Evolutionary conservation across 2,329 filamentous ascomycete species (phyloP), one percentile per base, ranked within the genome.

Genomic region (Fusarium sp.): DNA sequence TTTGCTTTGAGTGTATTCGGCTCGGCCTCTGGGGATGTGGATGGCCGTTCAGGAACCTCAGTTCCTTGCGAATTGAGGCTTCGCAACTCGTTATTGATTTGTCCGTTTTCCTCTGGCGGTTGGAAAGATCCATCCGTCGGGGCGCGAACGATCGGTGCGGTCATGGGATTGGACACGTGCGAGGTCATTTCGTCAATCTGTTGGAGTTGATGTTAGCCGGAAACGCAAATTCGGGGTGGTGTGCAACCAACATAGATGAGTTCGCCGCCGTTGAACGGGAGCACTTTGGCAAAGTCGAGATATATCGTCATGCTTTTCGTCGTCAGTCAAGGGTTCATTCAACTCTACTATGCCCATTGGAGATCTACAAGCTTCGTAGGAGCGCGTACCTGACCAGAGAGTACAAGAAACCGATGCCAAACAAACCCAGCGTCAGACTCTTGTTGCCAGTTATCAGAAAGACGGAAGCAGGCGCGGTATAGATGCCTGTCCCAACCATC

Each of bases 401-500:
- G 31, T 66, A 66, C 4, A 54, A 1, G 29, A 66, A 66, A 7
- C 63, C 63, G 1, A 54, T 22, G 9, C 34, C 57, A 54, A 66
- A 66, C 5, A 66, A 22, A 8, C 34, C 42, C 13, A 66, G 37
- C 2, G 63, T 66, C 13, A 66, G 37, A 10, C 22, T 42, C 34
- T 66, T 66, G 56, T 61, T 61, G 22, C 63, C 63, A 2, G 63
- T 66, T 6, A 66, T 47, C 31, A 61, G 14, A 11, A 52, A 61
- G 22, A 61, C 63, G 16, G 56, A 37, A 11, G 63, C 56, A 4
- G 63, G 63, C 4, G 63, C 42, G 8, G 56, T 50, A 31, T 54
- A 66, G 56, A 66, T 66, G 31, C 63, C 63, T 5, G 42, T 66
- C 5, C 63, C 63, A 27, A 66, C 42, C 63, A 66, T 66, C n/a